Evolutionary conservation across 176 grass and related monocot genomes (phyloP), one percentile per base, ranked within the genome.

Genomic region (Ensete glaucum): DNA sequence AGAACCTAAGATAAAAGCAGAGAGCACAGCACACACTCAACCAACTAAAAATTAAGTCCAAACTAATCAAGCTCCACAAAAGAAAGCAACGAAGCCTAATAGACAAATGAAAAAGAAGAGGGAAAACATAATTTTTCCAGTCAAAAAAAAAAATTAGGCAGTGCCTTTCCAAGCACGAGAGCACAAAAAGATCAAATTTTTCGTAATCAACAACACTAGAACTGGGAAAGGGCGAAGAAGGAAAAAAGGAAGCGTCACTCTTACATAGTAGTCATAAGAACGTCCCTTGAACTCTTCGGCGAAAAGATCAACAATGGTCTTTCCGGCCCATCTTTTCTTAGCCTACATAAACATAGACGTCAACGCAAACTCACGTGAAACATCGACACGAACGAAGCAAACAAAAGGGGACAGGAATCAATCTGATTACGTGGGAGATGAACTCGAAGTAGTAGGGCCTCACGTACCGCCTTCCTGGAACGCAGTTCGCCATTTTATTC

Each of bases 381-480:
- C 16, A 52, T 65, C 65, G 1, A 54, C 19, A 50, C 2, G 17
- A 15, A 64, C 3, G 49, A 72, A 69, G 0, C 53, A 73, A 69
- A 71, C 54, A 26, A 71, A 70, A n/a, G 71, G 25, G 7, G 21
- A 9, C 9, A 22, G 14, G 50, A 48, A 52, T 1, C 49, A 12
- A 16, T 14, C 66, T 13, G 27, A 16, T 86, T 87, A 99, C 90
- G 85, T 94, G 90, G 62, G 88, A 93, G 34, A 99, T 89, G 81
- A 99, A 94, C 80, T 99, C 88, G 71, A 99, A 99, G 88, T 94
- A 86, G 78, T 94, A 99, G 25, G 95, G 90, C 70, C 84, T 85
- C 74, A 99, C 95, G 79, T 94, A 99, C 65, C 90, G 91, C 84
- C 77, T 88, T 64, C 90, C 90, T 99, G 84, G 62, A 9, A 64